Base-by-base conservation (phyloP, 306 rosid genomes). In the Leucaena leucocephala region DNA sequence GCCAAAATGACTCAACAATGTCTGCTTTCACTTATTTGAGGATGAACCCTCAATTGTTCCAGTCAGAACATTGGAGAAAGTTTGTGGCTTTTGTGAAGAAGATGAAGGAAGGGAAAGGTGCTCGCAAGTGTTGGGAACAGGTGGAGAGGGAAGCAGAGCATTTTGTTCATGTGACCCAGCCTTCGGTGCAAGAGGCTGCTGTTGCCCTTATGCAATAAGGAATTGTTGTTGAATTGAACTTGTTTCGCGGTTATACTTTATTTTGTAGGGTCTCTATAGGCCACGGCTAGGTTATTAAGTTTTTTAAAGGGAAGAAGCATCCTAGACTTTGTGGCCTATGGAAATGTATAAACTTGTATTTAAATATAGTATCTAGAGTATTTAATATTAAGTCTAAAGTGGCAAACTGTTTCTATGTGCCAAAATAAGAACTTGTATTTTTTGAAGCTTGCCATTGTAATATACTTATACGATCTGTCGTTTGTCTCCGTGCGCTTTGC, bases 91-190 rank as follows among this genome's bases (percentile, higher is more conserved):
- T 96, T 84, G 99, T 96, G 86, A 96, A 96, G 89, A 90, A 89
- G 87, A 93, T 96, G 93, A 96, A 88, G 78, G 98, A 91, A 85
- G 97, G 94, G 55, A 93, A 90, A 82, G 46, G 76, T 5, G 61
- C 86, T 2, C 63, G 81, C 3, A 93, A 83, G 83, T 96, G 99
- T 71, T 9, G 88, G 94, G 99, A 96, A 66, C 82, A 96, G 63
- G 85, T 93, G 76, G 99, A 96, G 89, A 87, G 98, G 78, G 99
- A 96, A 81, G 96, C 97, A 0, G 98, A 93, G 83, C 97, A 90
- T 70, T 93, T 87, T 21, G 97, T 96, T 77, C 94, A 91, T 76
- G 80, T 93, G 21, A 81, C 94, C 0, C 82, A 49, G 78, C 97
- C 99, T 75, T 82, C 84, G 85, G 94, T 91, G 70, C 94, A 93